Conservation (phyloP, 345 rosid species). For the Euphorbia pulcherrima region DNA sequence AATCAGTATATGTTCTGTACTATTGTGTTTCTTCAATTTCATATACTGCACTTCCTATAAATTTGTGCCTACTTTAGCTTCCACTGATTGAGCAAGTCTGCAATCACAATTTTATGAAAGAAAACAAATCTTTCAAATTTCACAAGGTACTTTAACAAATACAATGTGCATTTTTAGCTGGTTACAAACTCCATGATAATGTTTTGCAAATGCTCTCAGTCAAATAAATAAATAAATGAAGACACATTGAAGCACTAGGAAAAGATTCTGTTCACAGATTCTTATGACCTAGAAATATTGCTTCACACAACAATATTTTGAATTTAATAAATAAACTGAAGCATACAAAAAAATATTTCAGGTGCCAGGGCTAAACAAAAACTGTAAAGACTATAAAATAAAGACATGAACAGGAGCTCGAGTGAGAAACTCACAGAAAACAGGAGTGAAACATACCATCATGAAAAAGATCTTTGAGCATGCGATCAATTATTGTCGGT, state of each 20-base stretch:
- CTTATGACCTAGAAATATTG: neutral
- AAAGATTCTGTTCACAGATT: neutral
- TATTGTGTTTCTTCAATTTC: too few species aligned
- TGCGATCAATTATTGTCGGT: conserved; percentile 78
- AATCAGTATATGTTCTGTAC: too few species aligned
- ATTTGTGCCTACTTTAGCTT: too few species aligned
- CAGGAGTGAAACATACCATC: conserved; percentile 45
- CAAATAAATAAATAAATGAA: neutral
- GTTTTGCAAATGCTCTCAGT: neutral
- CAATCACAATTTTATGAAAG: too few species aligned
- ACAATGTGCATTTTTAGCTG: neutral
- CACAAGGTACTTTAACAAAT: neutral
- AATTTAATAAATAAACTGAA: neutral
- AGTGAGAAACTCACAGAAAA: neutral
- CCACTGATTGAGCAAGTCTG: too few species aligned
- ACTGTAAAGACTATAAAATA: neutral
- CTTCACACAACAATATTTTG: neutral
- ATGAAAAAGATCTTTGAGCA: conserved; percentile 86
- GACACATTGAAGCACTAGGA: neutral
- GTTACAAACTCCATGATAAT: neutral
- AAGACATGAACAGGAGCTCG: neutral
- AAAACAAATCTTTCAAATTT: neutral
- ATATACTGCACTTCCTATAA: too few species aligned
- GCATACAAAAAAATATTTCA: conserved; percentile 9
- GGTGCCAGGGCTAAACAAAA: neutral